These are phyloP conservation scores for Lipomyces lipofer DNA, from an alignment of 805 yeast species.

Conservation along the genomic window DNA sequence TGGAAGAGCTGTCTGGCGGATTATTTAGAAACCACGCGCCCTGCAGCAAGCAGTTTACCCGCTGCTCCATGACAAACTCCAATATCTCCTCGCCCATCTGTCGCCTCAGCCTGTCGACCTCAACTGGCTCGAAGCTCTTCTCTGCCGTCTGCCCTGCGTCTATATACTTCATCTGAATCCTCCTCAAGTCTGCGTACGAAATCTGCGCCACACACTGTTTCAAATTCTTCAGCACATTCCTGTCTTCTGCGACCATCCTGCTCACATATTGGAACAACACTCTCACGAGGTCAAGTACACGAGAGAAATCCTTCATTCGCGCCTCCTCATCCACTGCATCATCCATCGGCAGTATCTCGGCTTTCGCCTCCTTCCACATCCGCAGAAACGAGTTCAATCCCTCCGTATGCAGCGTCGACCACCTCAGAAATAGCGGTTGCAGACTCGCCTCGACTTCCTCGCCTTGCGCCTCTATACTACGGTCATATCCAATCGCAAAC, in stretches of 20 bases:
- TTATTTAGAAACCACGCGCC: constrained; percentile 21
- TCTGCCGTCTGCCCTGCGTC: background rate
- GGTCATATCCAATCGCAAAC: constrained; percentile 1
- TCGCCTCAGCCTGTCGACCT: constrained; percentile 5
- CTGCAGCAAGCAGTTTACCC: constrained; percentile 8
- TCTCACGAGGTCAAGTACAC: constrained; percentile 10
- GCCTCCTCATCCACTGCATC: background rate
- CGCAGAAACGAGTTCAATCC: constrained; percentile 12
- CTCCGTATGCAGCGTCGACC: constrained; percentile 20
- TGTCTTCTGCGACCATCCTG: background rate
- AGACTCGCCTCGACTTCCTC: background rate
- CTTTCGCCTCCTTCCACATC: constrained; percentile 14
- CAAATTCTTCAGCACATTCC: background rate
- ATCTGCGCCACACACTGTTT: background rate
- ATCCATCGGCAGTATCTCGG: background rate
- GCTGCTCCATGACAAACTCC: constrained; percentile 12
- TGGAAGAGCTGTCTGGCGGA: background rate
- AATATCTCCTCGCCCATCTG: constrained; percentile 6
- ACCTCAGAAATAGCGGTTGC: constrained; percentile 15
- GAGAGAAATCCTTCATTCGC: constrained; percentile 3
- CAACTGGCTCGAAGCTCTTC: constrained; percentile 6
- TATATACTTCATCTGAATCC: constrained; percentile 11
- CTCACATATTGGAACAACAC: constrained; percentile 8
- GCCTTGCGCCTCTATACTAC: background rate
- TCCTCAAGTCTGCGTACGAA: constrained; percentile 7